These are phyloP conservation scores for Cenchrus purpureus DNA, from an alignment of 176 grass and related monocot species.

Conservation along the genomic window DNA sequence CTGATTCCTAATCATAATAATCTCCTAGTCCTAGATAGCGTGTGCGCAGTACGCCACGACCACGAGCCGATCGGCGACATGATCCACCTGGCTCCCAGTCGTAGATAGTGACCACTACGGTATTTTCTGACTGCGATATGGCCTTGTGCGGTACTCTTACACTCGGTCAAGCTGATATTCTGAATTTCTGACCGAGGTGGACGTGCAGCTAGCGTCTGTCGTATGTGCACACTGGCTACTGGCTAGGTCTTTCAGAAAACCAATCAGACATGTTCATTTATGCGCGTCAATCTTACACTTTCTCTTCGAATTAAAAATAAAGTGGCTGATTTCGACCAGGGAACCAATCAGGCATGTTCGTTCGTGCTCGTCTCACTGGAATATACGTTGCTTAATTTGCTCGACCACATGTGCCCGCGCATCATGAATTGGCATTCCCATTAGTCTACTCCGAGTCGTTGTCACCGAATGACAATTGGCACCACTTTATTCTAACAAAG, in stretches of 20 bases:
- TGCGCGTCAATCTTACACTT: neutral
- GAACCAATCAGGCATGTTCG: neutral
- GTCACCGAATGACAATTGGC: conserved; percentile 32
- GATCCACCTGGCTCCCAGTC: too few relatives aligned
- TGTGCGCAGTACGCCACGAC: too few relatives aligned
- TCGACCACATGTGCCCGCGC: neutral
- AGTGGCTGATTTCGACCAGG: neutral
- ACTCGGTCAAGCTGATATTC: neutral
- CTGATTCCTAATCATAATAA: too few relatives aligned
- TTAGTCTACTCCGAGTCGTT: neutral
- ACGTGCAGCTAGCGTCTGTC: neutral
- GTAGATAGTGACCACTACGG: too few relatives aligned
- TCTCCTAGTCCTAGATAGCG: too few relatives aligned
- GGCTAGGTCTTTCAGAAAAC: neutral
- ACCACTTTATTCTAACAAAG: neutral
- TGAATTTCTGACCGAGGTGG: neutral
- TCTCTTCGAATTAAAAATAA: neutral
- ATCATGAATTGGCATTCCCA: conserved; percentile 20
- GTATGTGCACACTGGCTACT: neutral
- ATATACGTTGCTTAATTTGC: conserved; percentile 26
- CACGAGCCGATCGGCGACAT: too few relatives aligned
- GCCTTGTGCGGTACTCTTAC: neutral
- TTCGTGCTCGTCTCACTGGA: neutral
- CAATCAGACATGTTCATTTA: too few relatives aligned
- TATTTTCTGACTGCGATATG: neutral